Conservation (phyloP, 805 yeast genomes). For the Kluyveromyces dobzhanskii region DNA sequence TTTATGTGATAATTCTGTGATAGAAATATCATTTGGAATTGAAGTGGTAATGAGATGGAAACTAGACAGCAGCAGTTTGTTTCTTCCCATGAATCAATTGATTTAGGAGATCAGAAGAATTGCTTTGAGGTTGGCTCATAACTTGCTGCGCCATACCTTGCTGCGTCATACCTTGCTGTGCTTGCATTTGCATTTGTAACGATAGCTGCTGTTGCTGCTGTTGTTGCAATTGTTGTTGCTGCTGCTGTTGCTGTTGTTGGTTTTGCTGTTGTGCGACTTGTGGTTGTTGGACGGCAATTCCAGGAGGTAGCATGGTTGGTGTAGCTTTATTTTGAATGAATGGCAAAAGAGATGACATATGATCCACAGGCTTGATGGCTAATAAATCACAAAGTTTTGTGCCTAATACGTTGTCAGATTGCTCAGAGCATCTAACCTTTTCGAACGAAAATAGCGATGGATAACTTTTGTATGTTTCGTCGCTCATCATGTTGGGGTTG, state of each 20-base stretch:
- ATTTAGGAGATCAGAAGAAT: conserved; percentile 72
- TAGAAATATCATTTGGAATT: conserved; percentile 2
- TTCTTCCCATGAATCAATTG: conserved; percentile 79
- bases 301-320: conserved; percentile 10
- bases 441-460: conserved; percentile 46
- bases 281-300: conserved; percentile 23
- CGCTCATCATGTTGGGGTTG: conserved; percentile 25
- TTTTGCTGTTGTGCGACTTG: conserved; percentile 15
- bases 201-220: conserved; percentile 18
- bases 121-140: conserved; percentile 16
- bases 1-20: background rate
- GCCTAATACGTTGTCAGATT: conserved; percentile 26
- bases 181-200: conserved; percentile 26
- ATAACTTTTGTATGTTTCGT: conserved; percentile 20
- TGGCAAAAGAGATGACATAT: conserved; percentile 24
- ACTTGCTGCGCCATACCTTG: conserved; percentile 25
- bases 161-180: conserved; percentile 27
- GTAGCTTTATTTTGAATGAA: conserved; percentile 20
- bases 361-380: conserved; percentile 29
- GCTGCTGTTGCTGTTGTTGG: conserved; percentile 23
- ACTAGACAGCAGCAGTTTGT: conserved; percentile 25
- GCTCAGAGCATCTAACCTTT: conserved; percentile 29
- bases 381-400: conserved; percentile 31
- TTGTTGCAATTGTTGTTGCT: conserved; percentile 14
- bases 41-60: background rate